Percentiles rank a stretch among this genome's conserved stretches.
Conservation (phyloP, 306 rosid species). For the Cucurbita argyrosperma region DNA sequence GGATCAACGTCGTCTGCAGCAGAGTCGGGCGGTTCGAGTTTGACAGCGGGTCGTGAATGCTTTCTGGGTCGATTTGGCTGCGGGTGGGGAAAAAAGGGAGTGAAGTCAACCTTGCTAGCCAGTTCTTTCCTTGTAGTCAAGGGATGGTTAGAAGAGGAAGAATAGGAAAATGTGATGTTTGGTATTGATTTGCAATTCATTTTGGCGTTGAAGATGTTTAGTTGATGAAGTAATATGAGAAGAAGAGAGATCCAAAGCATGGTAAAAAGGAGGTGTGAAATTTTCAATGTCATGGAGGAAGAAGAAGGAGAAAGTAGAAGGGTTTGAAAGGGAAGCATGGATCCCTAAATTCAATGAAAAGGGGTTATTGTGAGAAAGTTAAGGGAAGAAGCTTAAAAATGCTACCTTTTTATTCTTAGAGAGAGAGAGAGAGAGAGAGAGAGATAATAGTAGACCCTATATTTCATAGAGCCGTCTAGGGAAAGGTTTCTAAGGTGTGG, state of each 20-base stretch:
- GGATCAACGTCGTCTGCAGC: constrained; percentile 44
- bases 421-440: too few relatives aligned
- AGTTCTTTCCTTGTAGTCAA: constrained; percentile 50
- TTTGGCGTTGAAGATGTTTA: constrained; percentile 30
- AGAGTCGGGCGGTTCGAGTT: constrained; percentile 11
- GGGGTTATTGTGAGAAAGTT: too few relatives aligned
- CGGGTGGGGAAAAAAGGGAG: constrained; percentile 40
- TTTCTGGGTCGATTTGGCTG: constrained; percentile 4
- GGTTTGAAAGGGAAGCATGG: constrained; percentile 64
- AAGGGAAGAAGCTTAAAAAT: too few relatives aligned
- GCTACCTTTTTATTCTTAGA: too few relatives aligned
- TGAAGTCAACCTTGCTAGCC: constrained; percentile 57
- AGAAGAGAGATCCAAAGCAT: constrained; percentile 45
- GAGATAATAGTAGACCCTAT: too few relatives aligned
- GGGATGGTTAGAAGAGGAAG: constrained; percentile 19
- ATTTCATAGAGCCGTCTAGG: too few relatives aligned
- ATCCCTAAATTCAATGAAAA: constrained; percentile 8
- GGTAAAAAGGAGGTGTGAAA: constrained; percentile 28
- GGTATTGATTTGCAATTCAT: constrained; percentile 22
- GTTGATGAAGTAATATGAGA: constrained; percentile 39
- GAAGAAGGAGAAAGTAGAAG: constrained; percentile 19
- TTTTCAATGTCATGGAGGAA: constrained; percentile 62
- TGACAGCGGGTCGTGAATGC: not conserved
- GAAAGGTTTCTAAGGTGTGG: too few relatives aligned
- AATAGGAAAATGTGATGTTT: constrained; percentile 6